Evolutionary conservation across 257 asterid genomes (phyloP), one percentile per base, ranked within the genome.

Genomic region (Scutellaria barbata): DNA sequence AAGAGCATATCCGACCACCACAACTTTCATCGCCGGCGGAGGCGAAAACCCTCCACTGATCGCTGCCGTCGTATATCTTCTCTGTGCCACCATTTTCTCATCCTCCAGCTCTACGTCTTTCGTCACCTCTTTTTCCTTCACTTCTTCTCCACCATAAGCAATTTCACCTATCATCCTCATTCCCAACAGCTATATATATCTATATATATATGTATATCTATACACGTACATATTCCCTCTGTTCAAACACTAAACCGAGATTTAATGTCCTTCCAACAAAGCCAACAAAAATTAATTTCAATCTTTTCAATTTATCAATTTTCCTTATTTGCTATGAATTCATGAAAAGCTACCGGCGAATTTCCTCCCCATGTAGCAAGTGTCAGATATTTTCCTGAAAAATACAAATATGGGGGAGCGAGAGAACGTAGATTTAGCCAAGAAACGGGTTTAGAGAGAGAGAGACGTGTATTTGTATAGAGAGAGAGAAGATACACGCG

Each of bases 1-100:
- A 72, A 92, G 95, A 71, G 98, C 98, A 70, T 92, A 92, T 1
- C 98, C 98, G 30, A 92, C 98, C 58, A 90, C 96, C 71, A 86
- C 87, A 52, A 64, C 83, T 78, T 80, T 81, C 78, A 71, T 66
- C 77, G 79, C 68, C 75, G 71, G 8, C 57, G 71, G 64, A 18
- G 71, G 75, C 60, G 71, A 72, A 55, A 87, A 63, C 57, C 81
- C 86, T 46, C 87, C 83, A 18, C 75, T 77, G n/a, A 63, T 82
- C 71, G 73, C 68, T 69, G 75, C 66, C 68, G 87, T 56, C 72
- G 85, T 25, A 79, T 61, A 76, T 54, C 83, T 85, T 76, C 33
- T 73, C 39, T 73, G 58, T 50, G 65, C 76, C 80, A 75, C 81
- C 84, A 76, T 74, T 75, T 74, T 84, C 79, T 74, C 80, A 20